Evolutionary conservation across 2,329 filamentous ascomycete species (phyloP).

Genomic region (Fusarium sacchari): DNA sequence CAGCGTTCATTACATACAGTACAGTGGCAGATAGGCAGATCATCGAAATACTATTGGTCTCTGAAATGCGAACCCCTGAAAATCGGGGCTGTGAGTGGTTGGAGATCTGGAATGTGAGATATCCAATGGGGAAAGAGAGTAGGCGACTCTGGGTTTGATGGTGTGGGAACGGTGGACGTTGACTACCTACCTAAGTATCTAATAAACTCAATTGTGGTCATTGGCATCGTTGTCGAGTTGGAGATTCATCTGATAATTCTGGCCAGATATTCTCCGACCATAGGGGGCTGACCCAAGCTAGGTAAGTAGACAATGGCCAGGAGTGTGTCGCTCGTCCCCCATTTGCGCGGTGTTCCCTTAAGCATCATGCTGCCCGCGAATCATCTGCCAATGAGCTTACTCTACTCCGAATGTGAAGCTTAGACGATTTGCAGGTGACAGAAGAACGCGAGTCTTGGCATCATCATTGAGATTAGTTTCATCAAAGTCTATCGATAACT

Average conservation of each 20-base stretch:
- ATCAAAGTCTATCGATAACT: conserved; percentile 12
- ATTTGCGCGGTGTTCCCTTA: neutral
- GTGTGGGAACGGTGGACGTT: neutral
- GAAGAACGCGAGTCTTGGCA: conserved; percentile 26
- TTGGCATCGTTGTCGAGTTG: conserved; percentile 1
- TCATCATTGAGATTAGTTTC: conserved; percentile 15
- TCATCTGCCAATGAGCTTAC: conserved; percentile 4
- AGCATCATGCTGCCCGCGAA: conserved; percentile 1
- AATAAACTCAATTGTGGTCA: conserved; percentile 24
- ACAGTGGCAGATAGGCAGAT: too few species aligned
- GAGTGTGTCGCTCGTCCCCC: neutral
- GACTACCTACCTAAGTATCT: conserved; percentile 6
- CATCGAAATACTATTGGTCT: conserved; percentile 14
- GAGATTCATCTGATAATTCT: neutral
- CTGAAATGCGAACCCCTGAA: conserved; percentile 28
- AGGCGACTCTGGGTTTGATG: neutral
- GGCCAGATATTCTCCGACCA: neutral
- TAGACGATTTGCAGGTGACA: neutral
- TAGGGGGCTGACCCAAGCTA: neutral
- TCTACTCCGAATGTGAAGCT: neutral
- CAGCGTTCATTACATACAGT: neutral
- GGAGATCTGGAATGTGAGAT: conserved; percentile 26
- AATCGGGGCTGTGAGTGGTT: conserved; percentile 29
- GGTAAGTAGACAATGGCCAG: neutral
- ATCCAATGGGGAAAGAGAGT: conserved; percentile 18